Evolutionary conservation across 441 rosid genomes (phyloP).

Genomic region (Jatropha multifida): DNA sequence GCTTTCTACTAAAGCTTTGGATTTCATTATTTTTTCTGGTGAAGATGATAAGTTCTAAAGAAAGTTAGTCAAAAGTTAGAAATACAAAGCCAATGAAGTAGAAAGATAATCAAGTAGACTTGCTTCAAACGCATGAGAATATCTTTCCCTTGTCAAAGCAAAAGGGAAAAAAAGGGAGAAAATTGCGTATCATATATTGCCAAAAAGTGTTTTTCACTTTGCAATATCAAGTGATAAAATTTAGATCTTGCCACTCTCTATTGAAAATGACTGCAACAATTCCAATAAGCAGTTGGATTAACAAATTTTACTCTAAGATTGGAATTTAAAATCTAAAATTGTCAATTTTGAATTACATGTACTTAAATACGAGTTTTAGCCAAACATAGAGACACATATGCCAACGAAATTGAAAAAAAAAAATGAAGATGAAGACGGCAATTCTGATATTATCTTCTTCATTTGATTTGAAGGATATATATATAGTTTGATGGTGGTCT

Average conservation of each 20-base stretch:
- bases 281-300: no score
- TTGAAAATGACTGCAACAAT: background rate
- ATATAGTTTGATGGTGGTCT: background rate
- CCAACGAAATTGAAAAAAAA: no score
- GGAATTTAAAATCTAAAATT: no score
- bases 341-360: no score
- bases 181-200: no score
- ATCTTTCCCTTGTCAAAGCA: background rate
- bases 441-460: background rate
- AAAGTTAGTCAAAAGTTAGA: constrained; percentile 23
- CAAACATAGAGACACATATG: no score
- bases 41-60: background rate
- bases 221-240: background rate
- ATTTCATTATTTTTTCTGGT: background rate
- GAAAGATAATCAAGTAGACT: constrained; percentile 12
- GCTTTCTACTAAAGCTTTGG: constrained; percentile 4
- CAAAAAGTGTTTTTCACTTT: no score
- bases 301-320: no score
- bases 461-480: no score
- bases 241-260: background rate
- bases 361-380: no score
- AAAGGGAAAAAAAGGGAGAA: no score
- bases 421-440: background rate
- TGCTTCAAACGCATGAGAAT: background rate
- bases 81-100: constrained; percentile 12